phyloP scores from a whole-genome alignment of 139 green algal genomes.

The Picochlorum sp. region DNA sequence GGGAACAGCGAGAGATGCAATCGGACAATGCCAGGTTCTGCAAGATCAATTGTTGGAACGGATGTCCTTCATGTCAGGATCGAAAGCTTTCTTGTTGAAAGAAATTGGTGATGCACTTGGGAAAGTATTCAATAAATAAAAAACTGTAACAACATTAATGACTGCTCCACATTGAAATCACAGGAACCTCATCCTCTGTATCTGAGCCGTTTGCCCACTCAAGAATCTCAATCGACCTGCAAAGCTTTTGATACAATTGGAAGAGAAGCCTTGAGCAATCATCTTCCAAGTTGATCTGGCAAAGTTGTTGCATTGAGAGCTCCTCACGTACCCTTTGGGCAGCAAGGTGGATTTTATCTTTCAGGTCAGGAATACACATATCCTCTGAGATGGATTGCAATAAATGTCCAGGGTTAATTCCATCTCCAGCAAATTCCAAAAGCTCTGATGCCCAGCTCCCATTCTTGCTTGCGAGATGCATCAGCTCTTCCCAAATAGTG shows the following conservation, averaged over 20 bases:
- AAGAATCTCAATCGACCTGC: neutral
- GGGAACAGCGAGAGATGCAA: neutral
- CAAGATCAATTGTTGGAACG: constrained; percentile 3
- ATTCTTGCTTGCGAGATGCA: constrained; percentile 58
- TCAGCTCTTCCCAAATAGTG: constrained; percentile 89
- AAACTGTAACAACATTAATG: neutral
- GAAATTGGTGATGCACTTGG: neutral
- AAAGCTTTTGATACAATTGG: constrained; percentile 22
- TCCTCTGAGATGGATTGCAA: constrained; percentile 66
- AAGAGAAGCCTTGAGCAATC: constrained; percentile 58
- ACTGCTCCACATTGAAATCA: too few relatives aligned
- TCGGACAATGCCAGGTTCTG: neutral
- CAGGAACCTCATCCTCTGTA: too few relatives aligned
- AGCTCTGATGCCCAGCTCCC: constrained; percentile 65
- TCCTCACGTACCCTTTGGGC: constrained; percentile 22
- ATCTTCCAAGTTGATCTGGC: constrained; percentile 75
- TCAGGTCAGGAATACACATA: constrained; percentile 62
- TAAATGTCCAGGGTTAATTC: constrained; percentile 79
- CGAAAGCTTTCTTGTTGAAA: constrained; percentile 2
- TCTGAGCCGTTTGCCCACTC: neutral
- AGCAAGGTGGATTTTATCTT: constrained; percentile 24
- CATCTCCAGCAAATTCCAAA: constrained; percentile 69
- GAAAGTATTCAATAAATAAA: neutral
- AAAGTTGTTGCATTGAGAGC: constrained; percentile 73
- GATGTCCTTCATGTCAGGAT: constrained; percentile 6